These are phyloP conservation scores for Syncephalastrum sp. DNA, from an alignment of 371 early-diverging fungal genomes.

Conservation along the genomic window DNA sequence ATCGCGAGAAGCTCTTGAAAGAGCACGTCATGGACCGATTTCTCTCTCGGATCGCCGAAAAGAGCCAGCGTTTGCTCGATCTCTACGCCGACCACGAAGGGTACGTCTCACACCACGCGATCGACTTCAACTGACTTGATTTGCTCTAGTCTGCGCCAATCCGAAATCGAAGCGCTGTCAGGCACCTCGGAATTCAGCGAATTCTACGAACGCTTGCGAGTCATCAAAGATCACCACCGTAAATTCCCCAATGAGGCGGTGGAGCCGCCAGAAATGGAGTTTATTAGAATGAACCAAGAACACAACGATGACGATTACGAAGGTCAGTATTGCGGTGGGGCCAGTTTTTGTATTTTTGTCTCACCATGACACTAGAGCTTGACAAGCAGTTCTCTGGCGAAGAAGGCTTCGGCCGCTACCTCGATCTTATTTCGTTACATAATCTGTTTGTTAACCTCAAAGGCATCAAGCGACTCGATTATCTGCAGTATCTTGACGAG, in stretches of 20 bases:
- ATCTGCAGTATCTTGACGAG: constrained; percentile 75
- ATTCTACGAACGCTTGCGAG: constrained; percentile 84
- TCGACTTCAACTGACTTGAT: neutral
- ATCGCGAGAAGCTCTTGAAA: constrained; percentile 80
- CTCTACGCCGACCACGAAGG: constrained; percentile 78
- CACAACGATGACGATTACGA: constrained; percentile 59
- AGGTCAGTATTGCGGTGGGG: constrained; percentile 24
- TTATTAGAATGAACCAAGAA: constrained; percentile 49
- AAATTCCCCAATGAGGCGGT: constrained; percentile 79
- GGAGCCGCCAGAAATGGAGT: constrained; percentile 80
- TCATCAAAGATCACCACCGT: constrained; percentile 83
- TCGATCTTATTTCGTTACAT: constrained; percentile 84
- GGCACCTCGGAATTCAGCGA: constrained; percentile 79
- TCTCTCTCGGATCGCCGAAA: constrained; percentile 70
- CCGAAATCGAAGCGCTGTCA: constrained; percentile 74
- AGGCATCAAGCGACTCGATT: constrained; percentile 69
- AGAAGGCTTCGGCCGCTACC: constrained; percentile 81
- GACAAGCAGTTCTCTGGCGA: constrained; percentile 92
- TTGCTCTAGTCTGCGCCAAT: constrained; percentile 56
- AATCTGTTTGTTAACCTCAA: constrained; percentile 82
- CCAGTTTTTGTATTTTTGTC: neutral
- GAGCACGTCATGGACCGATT: constrained; percentile 79
- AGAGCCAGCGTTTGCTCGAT: constrained; percentile 58
- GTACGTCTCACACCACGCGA: constrained; percentile 28
- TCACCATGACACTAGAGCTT: constrained; percentile 45